Conservation (phyloP, 805 yeast genomes). For the Candida montana region DNA sequence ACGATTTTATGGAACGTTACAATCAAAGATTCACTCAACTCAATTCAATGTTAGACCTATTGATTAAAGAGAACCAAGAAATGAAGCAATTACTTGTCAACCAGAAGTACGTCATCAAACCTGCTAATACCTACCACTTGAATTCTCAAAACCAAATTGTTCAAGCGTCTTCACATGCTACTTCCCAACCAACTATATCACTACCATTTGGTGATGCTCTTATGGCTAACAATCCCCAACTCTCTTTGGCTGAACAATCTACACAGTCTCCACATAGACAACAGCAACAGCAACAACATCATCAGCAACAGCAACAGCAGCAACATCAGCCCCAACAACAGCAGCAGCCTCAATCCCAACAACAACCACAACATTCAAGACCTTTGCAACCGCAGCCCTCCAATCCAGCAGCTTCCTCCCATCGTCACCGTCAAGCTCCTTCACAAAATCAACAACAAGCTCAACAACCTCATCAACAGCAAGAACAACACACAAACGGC, state of each 20-base stretch:
- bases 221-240: conserved; percentile 3
- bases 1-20: conserved; percentile 20
- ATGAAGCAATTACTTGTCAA: conserved; percentile 17
- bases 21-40: conserved; percentile 20
- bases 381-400: conserved; percentile 21
- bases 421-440: conserved; percentile 3
- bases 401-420: conserved; percentile 6
- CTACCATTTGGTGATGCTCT: conserved; percentile 10
- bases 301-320: conserved; percentile 1
- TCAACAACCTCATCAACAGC: conserved; percentile 11
- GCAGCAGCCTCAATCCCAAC: conserved; percentile 5
- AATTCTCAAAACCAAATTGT: conserved; percentile 9
- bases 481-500: neutral
- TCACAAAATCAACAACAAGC: conserved; percentile 10
- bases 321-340: conserved; percentile 18
- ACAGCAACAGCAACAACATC: neutral
- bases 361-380: conserved; percentile 2
- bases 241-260: conserved; percentile 2
- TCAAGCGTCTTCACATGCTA: conserved; percentile 9
- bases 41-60: conserved; percentile 18
- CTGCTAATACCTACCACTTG: conserved; percentile 28
- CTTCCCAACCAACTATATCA: conserved; percentile 18
- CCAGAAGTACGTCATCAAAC: conserved; percentile 24
- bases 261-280: neutral
- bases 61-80: conserved; percentile 25